These are phyloP conservation scores for fission yeast (Schizosaccharomyces pombe) DNA, from an alignment of 805 yeast genomes.

Conservation along the genomic window ASM294v3 CU329670.1:270001-270500, in stretches of 20 bases:
- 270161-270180: constrained; percentile 33
- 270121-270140: constrained; percentile 49
- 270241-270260: constrained; percentile 83
- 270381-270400: constrained; percentile 85
- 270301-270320: constrained; percentile 84
- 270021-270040: not conserved
- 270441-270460: constrained; percentile 60
- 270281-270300: constrained; percentile 61
- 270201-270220: constrained; percentile 85
- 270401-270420: constrained; percentile 79
- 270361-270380: constrained; percentile 90
- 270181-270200: constrained; percentile 95
- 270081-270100: constrained; percentile 34
- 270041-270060: not conserved
- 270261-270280: constrained; percentile 83
- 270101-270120: constrained; percentile 71
- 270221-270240: constrained; percentile 75
- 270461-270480: constrained; percentile 75
- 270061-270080: not conserved
- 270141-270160: constrained; percentile 27
- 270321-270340: constrained; percentile 42
- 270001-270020: not conserved
- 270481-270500: constrained; percentile 75
- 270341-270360: constrained; percentile 71
- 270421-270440: constrained; percentile 79